Percentiles rank a stretch among this genome's conserved stretches.
phyloP scores from a whole-genome alignment of 768 basidiomycete genomes.

The Suillus clintonianus region DNA sequence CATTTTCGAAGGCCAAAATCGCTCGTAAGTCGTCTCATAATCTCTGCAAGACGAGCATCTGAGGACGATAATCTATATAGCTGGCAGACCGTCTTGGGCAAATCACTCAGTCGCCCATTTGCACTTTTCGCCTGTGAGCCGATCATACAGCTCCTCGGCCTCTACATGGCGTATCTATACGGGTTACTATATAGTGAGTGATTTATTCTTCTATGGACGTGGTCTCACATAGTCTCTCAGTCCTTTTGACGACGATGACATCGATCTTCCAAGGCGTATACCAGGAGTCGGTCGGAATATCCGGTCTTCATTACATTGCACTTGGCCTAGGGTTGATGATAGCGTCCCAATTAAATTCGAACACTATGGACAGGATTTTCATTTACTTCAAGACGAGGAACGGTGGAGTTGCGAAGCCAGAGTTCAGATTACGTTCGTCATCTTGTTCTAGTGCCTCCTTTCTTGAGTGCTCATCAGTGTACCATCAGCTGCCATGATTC shows the following conservation, averaged over 20 bases:
- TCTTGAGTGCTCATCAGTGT: no score
- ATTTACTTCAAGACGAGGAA: no score
- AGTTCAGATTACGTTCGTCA: conserved; percentile 42
- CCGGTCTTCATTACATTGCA: no score
- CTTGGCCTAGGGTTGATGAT: no score
- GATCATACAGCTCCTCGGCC: conserved; percentile 32
- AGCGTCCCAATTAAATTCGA: no score
- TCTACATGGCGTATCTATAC: conserved; percentile 67
- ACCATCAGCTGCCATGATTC: conserved; percentile 35
- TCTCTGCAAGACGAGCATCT: neutral
- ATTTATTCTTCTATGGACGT: conserved; percentile 36
- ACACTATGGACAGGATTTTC: no score
- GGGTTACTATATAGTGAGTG: conserved; percentile 54
- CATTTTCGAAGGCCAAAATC: conserved; percentile 40
- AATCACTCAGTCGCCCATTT: conserved; percentile 63
- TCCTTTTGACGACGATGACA: no score
- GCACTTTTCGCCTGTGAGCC: conserved; percentile 49
- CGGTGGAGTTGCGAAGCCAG: conserved; percentile 42
- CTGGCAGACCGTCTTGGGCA: conserved; percentile 49
- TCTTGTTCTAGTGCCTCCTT: no score
- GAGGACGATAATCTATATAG: conserved; percentile 24
- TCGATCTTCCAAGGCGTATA: no score
- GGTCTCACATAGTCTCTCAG: conserved; percentile 38
- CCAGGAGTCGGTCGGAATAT: no score
- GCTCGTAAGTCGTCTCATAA: conserved; percentile 35